Evolutionary conservation across 2,329 filamentous ascomycete genomes (phyloP), one percentile per base, ranked within the genome.

Genomic region (Clonostachys solani): DNA sequence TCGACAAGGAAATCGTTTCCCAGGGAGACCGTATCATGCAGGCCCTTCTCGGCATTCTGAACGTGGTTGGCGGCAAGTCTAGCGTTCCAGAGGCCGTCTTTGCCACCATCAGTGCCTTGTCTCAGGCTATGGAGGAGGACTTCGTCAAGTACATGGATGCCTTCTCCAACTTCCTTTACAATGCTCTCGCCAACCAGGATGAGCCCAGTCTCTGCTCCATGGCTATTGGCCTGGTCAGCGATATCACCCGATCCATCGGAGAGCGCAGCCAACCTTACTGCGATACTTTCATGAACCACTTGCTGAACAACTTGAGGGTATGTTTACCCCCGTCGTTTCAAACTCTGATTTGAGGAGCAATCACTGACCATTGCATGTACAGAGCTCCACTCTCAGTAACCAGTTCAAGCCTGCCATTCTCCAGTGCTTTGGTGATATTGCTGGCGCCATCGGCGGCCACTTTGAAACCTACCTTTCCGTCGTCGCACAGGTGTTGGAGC

Each of bases 391-490:
- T n/a, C 78, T 95, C 46, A 87, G 88, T 56, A 96, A 97, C 69
- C 90, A 96, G 69, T 95, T 97, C 73, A 97, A 97, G 80, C 94
- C 94, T 41, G 91, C 94, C 29, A 99, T 99, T 54, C 80, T 99
- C 47, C 92, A 97, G 69, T 96, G 91, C 65, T 99, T 99, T 62
- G 94, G 94, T 50, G 94, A 99, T 61, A 96, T 99, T 69, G 94
- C 94, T 37, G 89, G 92, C 58, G 92, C 94, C 44, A 99, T 99
- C 58, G 84, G 87, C 52, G 89, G 87, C 29, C 84, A 90, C 59
- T 99, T 99, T 55, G 91, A 97, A 72, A 89, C 86, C 1, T 99
- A 99, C 63, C 78, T 99, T 34, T 82, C 86, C 5, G 89, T 97
- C 42, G 94, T 99, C 49, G 94, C 89, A 19, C 87, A 92, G 64